phyloP scores from a whole-genome alignment of 371 early-diverging fungal species.

The Apophysomyces ossiformis region DNA sequence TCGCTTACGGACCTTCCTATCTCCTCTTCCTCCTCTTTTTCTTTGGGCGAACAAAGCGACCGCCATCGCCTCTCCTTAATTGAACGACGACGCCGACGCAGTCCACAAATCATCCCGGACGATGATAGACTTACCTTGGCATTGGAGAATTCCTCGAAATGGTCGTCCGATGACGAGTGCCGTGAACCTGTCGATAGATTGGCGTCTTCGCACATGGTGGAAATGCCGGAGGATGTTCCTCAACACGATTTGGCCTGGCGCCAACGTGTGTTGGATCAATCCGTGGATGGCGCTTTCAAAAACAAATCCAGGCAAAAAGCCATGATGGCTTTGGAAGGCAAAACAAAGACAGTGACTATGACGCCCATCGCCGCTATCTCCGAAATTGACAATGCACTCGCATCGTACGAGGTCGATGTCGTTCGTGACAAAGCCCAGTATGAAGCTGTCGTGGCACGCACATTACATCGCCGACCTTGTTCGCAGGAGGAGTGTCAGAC shows the following conservation, averaged over 20 bases:
- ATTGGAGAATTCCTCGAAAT: not conserved
- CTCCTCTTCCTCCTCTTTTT: conserved; percentile 8
- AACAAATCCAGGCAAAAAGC: conserved; percentile 31
- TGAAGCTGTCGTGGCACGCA: conserved; percentile 39
- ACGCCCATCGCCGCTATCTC: conserved; percentile 18
- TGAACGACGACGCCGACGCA: conserved; percentile 2
- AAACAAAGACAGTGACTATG: conserved; percentile 13
- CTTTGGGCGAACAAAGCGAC: not conserved
- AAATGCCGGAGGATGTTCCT: not conserved
- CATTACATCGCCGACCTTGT: conserved; percentile 27
- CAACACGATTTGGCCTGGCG: conserved; percentile 6
- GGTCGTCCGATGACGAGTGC: not conserved
- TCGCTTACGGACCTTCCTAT: conserved; percentile 5
- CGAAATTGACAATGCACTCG: conserved; percentile 16
- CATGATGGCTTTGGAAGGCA: conserved; percentile 36
- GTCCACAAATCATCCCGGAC: conserved; percentile 9
- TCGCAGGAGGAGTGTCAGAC: conserved; percentile 15
- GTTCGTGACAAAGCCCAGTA: conserved; percentile 38
- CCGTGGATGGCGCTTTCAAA: not conserved
- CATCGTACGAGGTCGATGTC: conserved; percentile 22
- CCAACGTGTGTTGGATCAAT: conserved; percentile 15
- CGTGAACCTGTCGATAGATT: not conserved
- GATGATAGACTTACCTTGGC: conserved; percentile 1
- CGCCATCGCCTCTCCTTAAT: conserved; percentile 4
- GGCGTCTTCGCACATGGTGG: not conserved